Evolutionary conservation across 345 rosid species (phyloP).

Genomic region (Melaleuca quinquenervia): DNA sequence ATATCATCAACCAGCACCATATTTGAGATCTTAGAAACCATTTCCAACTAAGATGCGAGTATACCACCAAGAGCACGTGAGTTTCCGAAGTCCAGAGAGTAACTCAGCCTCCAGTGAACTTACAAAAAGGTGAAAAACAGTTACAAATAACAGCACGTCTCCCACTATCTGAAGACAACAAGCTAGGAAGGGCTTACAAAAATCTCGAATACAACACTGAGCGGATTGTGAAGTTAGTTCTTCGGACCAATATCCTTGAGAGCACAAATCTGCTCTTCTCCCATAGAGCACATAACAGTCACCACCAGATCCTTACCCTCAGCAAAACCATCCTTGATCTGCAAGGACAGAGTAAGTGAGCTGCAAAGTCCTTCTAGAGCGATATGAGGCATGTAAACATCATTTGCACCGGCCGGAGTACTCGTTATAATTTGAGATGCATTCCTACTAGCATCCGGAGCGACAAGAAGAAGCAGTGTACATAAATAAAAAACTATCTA

Average conservation of each 20-base stretch:
- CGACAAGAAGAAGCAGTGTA: not conserved
- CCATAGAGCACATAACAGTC: not conserved
- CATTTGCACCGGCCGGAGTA: not conserved
- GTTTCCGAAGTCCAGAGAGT: not conserved
- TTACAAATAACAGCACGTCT: not conserved
- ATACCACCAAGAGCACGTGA: not conserved
- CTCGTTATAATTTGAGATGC: not conserved
- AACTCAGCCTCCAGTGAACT: not conserved
- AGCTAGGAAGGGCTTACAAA: not conserved
- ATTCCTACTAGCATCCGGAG: not conserved
- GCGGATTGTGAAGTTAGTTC: constrained; percentile 2
- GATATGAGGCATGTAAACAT: not conserved
- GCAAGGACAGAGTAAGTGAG: not conserved
- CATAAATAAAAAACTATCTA: not conserved
- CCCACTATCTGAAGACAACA: not conserved
- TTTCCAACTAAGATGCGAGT: not conserved
- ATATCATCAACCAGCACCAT: not conserved
- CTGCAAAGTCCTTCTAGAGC: not conserved
- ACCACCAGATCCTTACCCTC: constrained; percentile 4
- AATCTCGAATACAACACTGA: not conserved
- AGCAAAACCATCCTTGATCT: constrained; percentile 1
- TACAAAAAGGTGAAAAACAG: not conserved
- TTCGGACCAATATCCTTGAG: not conserved
- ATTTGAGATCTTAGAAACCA: not conserved
- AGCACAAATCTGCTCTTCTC: constrained; percentile 1